Evolutionary conservation across 2,329 filamentous ascomycete genomes (phyloP).

Genomic region (Alternaria tenuissima): DNA sequence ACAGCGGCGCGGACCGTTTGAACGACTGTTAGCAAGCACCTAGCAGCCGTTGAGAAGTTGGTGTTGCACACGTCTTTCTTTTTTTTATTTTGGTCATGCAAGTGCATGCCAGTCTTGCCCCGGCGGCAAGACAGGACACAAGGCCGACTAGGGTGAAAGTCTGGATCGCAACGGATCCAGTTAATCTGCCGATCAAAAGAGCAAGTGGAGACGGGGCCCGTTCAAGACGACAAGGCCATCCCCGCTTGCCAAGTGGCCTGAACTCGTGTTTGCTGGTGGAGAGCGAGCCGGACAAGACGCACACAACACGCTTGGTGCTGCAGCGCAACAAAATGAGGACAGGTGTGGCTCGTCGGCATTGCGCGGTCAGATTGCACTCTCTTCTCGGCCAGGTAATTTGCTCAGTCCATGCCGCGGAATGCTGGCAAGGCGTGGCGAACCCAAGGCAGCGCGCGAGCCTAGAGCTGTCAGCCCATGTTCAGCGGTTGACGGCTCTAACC

Average conservation of each 20-base stretch:
- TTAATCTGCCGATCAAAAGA: slow-evolving; percentile 2
- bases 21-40: slow-evolving; percentile 2
- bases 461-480: slow-evolving; percentile 14
- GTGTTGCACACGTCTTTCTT: neutral
- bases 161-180: slow-evolving; percentile 6
- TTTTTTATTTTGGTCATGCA: neutral
- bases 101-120: neutral
- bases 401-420: neutral
- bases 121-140: neutral
- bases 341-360: neutral
- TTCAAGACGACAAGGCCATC: slow-evolving; percentile 12
- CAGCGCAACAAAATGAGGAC: neutral
- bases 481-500: slow-evolving; percentile 18
- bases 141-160: neutral
- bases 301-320: neutral
- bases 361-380: neutral
- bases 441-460: slow-evolving; percentile 1
- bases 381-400: neutral
- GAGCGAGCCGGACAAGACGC: neutral
- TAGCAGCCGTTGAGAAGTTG: slow-evolving; percentile 13
- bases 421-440: slow-evolving; percentile 5
- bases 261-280: slow-evolving; percentile 4
- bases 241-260: slow-evolving; percentile 13
- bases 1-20: slow-evolving; percentile 30
- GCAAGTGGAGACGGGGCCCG: neutral